Base-by-base conservation (phyloP, 805 yeast genomes). In the Metschnikowia baotianmanensis region DNA sequence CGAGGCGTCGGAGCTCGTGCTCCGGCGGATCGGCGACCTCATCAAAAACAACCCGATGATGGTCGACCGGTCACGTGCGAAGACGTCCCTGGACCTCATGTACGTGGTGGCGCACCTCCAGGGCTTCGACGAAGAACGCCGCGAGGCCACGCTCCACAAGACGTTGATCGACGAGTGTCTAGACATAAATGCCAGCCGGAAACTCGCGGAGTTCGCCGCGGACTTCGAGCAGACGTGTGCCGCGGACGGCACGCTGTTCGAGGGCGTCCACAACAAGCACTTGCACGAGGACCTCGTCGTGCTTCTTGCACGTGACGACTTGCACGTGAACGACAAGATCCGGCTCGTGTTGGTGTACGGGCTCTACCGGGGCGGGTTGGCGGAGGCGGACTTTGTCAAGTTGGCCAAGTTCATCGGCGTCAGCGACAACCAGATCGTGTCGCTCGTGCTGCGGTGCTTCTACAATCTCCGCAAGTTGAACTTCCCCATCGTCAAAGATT, bases 221-320 rank as follows among this genome's bases (percentile, higher is more conserved):
- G 93, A 86, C 48, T 73, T 89, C 43, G 98, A 93, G 62, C 96
- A 90, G 63, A 77, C 82, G 15, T 72, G 89, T 48, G 78, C 84
- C 4, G 86, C 88, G 4, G 78, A 78, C 31, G 95, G 95, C 17
- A 60, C 75, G 3, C 81, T 80, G 41, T 69, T 80, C 33, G 85
- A 86, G 48, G 89, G 91, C 3, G 74, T 73, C 20, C 76, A 76
- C 50, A 73, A 74, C 32, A 77, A 77, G 50, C 71, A 74, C 38
- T 63, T 86, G 18, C 80, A 84, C 23, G 84, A 79, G 37, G 78
- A 76, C 25, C 63, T 89, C 41, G 67, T 90, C 21, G 70, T 64
- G 3, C 57, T 81, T 17, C 66, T 91, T 17, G 64, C 71, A 0
- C 62, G 76, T 31, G 69, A 66, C 19, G 71, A 65, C 30, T 69